phyloP scores from a whole-genome alignment of 495 filamentous ascomycete genomes.

The Filosporella fistucella region DNA sequence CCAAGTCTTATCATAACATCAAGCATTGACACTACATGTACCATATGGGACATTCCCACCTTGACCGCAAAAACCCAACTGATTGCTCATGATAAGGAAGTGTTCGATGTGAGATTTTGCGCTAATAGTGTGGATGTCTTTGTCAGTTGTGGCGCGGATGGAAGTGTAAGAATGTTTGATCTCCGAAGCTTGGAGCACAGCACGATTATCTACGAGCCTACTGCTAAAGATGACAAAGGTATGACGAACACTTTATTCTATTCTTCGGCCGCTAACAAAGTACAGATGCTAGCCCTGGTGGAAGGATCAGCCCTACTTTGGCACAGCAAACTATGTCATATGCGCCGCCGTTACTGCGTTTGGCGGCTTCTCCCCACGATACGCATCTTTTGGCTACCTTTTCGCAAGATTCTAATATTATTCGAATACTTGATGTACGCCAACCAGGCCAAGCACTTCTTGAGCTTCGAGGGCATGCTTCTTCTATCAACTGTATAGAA shows the following conservation, averaged over 20 bases:
- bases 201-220: conserved; percentile 98
- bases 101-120: conserved; percentile 97
- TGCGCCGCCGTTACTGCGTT: conserved; percentile 78
- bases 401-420: conserved; percentile 85
- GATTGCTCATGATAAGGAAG: conserved; percentile 98
- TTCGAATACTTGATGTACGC: conserved; percentile 93
- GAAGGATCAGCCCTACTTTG: conserved; percentile 56
- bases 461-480: conserved; percentile 88
- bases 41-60: conserved; percentile 99
- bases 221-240: conserved; percentile 84
- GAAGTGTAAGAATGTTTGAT: conserved; percentile 98
- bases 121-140: conserved; percentile 96
- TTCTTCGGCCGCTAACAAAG: not conserved
- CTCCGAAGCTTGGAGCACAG: conserved; percentile 94
- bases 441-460: conserved; percentile 94
- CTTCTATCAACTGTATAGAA: conserved; percentile 85
- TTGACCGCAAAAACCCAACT: conserved; percentile 97
- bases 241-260: conserved; percentile 17
- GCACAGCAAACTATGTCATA: conserved; percentile 72
- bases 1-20: conserved; percentile 97
- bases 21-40: conserved; percentile 98
- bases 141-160: conserved; percentile 95
- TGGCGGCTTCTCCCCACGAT: conserved; percentile 94
- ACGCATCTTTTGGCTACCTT: conserved; percentile 95
- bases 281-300: conserved; percentile 27